Evolutionary conservation across 495 filamentous ascomycete genomes (phyloP), one percentile per base, ranked within the genome.

Genomic region (Penicillium salamii): DNA sequence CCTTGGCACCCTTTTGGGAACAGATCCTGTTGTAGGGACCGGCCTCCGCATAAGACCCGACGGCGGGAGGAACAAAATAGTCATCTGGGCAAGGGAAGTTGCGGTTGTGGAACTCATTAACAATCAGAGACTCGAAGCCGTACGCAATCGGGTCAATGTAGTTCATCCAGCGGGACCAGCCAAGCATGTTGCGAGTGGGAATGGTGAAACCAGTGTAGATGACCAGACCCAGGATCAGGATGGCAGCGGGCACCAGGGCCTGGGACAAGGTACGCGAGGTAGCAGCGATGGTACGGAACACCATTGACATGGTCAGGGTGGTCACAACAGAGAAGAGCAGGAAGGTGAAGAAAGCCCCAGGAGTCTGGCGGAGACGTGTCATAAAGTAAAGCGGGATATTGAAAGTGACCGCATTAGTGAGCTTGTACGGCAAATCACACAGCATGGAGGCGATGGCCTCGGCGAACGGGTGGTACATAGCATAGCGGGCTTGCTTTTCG

Each of bases 401-500:
- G 67, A 83, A 85, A 9, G 72, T 71, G 18, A 77, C 49, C 1
- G 77, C 65, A 15, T 74, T 72, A 18, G 70, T 40, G 7, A 81
- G 66, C 58, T 84, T 83, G 37, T 78, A 73, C 0, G 81, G 81
- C 46, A 87, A 70, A 45, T 88, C 85, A 47, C 76, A 75, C 9
- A 87, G 62, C 57, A 87, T 80, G 0, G 78, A 79, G 3, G 81
- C 82, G 3, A 84, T 61, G 0, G 80, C 80, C 60, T 87, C 84
- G 15, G 83, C 74, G 45, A 77, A 78, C 0, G 86, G 84, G 38
- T 83, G 81, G 44, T 87, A 88, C 60, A 88, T 80, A 20, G 82
- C 81, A 55, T 85, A 88, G 13, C 75, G 78, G 6, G 74, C 68
- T 52, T 88, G 85, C 59, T 87, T 87, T 52, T 85, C 81, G 23